A percentile compares a stretch with the other conserved stretches of the same genome.
Conservation (phyloP, 2,329 filamentous ascomycete genomes). For the Parastagonospora avenae region DNA sequence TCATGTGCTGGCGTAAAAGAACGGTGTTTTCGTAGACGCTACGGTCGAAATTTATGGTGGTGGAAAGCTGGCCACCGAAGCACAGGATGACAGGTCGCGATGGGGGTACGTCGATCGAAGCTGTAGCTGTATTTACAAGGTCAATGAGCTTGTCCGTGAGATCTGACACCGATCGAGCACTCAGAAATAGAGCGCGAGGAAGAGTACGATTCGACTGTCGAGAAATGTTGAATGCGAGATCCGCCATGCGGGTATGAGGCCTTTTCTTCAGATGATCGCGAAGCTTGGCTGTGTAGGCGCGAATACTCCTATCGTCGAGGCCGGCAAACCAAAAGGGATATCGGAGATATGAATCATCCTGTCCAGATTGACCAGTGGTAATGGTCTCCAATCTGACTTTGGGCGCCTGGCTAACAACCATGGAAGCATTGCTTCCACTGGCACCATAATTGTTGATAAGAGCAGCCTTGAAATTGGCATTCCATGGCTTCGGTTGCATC, state of each 20-base stretch:
- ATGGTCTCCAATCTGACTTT: background rate
- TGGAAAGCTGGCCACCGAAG: constrained; percentile 27
- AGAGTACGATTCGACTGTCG: constrained; percentile 13
- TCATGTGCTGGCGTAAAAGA: constrained; percentile 19
- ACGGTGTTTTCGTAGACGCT: constrained; percentile 7
- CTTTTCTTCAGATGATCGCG: background rate
- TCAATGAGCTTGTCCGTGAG: constrained; percentile 6
- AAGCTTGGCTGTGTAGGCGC: background rate
- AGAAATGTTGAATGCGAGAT: constrained; percentile 19
- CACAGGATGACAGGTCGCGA: constrained; percentile 17
- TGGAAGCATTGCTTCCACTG: constrained; percentile 21
- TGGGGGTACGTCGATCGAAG: background rate
- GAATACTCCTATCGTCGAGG: background rate
- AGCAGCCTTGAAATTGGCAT: constrained; percentile 6
- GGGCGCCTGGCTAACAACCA: constrained; percentile 13
- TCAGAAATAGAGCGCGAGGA: constrained; percentile 3
- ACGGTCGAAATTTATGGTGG: constrained; percentile 8
- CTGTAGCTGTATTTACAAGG: background rate
- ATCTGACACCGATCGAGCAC: background rate
- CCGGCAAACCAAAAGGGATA: constrained; percentile 6
- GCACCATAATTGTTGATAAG: constrained; percentile 33
- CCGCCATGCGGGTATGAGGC: background rate
- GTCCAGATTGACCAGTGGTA: no score
- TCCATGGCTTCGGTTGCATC: constrained; percentile 9
- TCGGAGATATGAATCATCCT: background rate